A percentile compares a stretch with the other conserved stretches of the same genome.
These are phyloP conservation scores for Endothia cerciana DNA, from an alignment of 2,329 filamentous ascomycete species.

Conservation along the genomic window DNA sequence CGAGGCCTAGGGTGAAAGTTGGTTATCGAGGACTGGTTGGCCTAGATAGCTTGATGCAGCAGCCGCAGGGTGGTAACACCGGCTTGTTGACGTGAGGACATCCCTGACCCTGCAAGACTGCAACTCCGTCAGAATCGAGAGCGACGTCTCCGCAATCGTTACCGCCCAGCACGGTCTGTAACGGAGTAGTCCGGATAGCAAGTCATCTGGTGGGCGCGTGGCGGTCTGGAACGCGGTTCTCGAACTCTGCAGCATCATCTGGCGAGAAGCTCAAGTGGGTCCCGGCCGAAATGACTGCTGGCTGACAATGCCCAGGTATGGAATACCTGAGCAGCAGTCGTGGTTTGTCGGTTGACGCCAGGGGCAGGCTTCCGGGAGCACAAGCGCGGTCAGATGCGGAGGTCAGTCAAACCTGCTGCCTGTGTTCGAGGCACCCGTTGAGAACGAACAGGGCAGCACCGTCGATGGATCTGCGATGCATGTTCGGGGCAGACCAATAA, in stretches of 20 bases:
- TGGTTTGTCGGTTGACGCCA: background rate
- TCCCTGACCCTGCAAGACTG: background rate
- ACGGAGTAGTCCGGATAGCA: background rate
- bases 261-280: background rate
- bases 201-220: background rate
- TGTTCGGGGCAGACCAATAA: conserved; percentile 10
- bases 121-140: background rate
- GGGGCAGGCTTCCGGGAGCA: background rate
- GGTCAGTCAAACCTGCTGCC: background rate
- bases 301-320: background rate
- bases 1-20: conserved; percentile 1
- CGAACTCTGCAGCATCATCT: background rate
- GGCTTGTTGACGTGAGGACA: background rate
- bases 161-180: background rate
- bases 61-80: background rate
- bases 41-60: background rate
- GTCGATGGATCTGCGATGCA: conserved; percentile 21
- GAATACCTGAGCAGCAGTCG: background rate
- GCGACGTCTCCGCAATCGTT: conserved; percentile 2
- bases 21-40: conserved; percentile 7
- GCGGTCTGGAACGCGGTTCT: background rate
- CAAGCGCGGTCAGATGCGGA: conserved; percentile 5
- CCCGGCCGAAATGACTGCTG: background rate
- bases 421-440: background rate
- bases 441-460: background rate